Evolutionary conservation across 306 rosid species (phyloP).

Genomic region (Lotus japonicus): DNA sequence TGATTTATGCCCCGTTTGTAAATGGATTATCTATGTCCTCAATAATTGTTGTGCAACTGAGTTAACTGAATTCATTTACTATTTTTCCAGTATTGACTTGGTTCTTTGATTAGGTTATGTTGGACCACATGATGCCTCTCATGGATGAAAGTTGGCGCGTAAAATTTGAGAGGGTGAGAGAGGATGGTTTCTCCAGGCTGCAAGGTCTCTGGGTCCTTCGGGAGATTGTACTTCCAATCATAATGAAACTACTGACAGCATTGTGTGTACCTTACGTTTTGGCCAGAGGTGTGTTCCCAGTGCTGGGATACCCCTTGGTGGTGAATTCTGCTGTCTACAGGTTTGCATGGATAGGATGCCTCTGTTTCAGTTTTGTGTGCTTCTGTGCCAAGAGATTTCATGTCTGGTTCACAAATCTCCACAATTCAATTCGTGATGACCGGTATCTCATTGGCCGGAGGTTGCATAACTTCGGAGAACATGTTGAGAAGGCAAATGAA

Average conservation of each 20-base stretch:
- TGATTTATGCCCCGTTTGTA: neutral
- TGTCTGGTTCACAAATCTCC: conserved; percentile 98
- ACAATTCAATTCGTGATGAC: conserved; percentile 93
- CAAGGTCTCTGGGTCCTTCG: conserved; percentile 97
- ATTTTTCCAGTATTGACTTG: conserved; percentile 18
- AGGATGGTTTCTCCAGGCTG: conserved; percentile 93
- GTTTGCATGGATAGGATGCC: conserved; percentile 98
- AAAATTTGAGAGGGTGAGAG: conserved; percentile 94
- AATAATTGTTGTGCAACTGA: neutral
- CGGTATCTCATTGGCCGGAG: conserved; percentile 89
- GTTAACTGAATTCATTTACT: neutral
- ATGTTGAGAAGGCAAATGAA: conserved; percentile 33
- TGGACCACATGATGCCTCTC: conserved; percentile 98
- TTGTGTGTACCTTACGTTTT: conserved; percentile 87
- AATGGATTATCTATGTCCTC: neutral
- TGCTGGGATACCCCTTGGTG: conserved; percentile 84
- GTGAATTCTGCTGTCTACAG: conserved; percentile 96
- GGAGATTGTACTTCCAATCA: conserved; percentile 90
- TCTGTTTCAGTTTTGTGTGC: conserved; percentile 68
- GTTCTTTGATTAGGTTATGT: conserved; percentile 63
- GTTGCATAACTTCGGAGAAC: conserved; percentile 92
- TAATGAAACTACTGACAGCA: conserved; percentile 91
- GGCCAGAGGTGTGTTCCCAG: conserved; percentile 92
- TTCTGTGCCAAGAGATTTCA: conserved; percentile 95
- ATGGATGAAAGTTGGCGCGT: conserved; percentile 92